A percentile compares a stretch with the other conserved stretches of the same genome.
phyloP scores from a whole-genome alignment of 345 rosid genomes.

The Eucalyptus albens region DNA sequence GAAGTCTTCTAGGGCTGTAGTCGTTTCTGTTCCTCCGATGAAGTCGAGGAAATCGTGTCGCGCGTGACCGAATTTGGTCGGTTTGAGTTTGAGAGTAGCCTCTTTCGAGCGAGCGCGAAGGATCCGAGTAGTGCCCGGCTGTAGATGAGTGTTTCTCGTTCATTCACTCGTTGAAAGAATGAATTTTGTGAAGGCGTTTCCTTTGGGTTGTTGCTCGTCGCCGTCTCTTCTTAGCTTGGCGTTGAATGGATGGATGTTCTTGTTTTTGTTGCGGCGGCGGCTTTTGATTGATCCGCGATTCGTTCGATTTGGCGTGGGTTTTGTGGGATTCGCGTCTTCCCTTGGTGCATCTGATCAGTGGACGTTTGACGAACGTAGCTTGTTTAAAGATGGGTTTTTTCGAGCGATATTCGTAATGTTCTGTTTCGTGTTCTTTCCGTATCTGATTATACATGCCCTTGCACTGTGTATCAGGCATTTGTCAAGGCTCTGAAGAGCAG shows the following conservation, averaged over 20 bases:
- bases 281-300: not conserved
- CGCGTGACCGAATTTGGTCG: not conserved
- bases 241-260: not conserved
- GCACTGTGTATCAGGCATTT: conserved; percentile 21
- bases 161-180: not conserved
- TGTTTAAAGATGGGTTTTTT: not conserved
- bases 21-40: not conserved
- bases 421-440: not conserved
- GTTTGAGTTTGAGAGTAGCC: not conserved
- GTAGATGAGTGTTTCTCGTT: not conserved
- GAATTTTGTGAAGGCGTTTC: not conserved
- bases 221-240: not conserved
- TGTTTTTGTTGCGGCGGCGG: not conserved
- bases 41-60: not conserved
- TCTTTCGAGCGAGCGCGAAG: not conserved
- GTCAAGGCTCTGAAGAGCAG: conserved; percentile 47
- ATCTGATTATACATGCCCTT: not conserved
- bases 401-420: not conserved
- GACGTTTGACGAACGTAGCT: not conserved
- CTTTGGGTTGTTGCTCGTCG: not conserved
- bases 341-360: not conserved
- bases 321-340: not conserved
- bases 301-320: not conserved
- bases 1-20: not conserved
- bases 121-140: not conserved